A percentile compares a stretch with the other conserved stretches of the same genome.
phyloP scores from a whole-genome alignment of 768 basidiomycete species.

The Crassisporium funariophilum region DNA sequence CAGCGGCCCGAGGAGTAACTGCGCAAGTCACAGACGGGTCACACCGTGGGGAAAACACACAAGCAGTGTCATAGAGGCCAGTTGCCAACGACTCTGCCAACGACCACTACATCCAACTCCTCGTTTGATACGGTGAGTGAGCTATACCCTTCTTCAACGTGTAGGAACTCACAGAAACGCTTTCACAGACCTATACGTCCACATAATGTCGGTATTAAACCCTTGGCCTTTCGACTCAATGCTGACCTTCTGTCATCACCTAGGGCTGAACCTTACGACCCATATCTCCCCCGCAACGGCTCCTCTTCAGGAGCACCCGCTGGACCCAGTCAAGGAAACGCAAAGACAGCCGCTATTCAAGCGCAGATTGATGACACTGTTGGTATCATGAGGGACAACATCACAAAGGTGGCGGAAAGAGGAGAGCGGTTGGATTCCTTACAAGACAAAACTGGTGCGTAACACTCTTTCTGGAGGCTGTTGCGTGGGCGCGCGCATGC shows the following conservation, averaged over 20 bases:
- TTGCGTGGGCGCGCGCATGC: slow-evolving; percentile 1
- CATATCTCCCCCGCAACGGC: slow-evolving; percentile 90
- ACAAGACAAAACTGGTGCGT: slow-evolving; percentile 97
- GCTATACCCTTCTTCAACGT: background rate
- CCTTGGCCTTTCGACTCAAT: background rate
- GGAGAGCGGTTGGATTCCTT: slow-evolving; percentile 92
- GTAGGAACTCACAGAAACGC: background rate
- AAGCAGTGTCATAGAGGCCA: slow-evolving; percentile 14
- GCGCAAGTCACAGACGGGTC: slow-evolving; percentile 23
- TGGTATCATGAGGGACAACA: slow-evolving; percentile 97
- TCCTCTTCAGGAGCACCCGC: slow-evolving; percentile 54
- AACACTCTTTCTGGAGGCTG: background rate
- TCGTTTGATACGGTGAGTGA: slow-evolving; percentile 45
- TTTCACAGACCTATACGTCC: slow-evolving; percentile 31
- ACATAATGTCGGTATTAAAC: slow-evolving; percentile 38
- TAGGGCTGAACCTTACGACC: slow-evolving; percentile 99
- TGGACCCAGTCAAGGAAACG: slow-evolving; percentile 55
- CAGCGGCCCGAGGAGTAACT: too few species aligned
- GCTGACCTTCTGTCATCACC: slow-evolving; percentile 14
- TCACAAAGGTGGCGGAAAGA: slow-evolving; percentile 92
- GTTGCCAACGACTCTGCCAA: slow-evolving; percentile 29
- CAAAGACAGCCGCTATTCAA: slow-evolving; percentile 94
- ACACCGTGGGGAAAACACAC: slow-evolving; percentile 32
- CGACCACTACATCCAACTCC: slow-evolving; percentile 24
- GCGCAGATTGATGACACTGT: slow-evolving; percentile 98